phyloP scores from a whole-genome alignment of 768 basidiomycete species.

The Pleurotus citrinopileatus region DNA sequence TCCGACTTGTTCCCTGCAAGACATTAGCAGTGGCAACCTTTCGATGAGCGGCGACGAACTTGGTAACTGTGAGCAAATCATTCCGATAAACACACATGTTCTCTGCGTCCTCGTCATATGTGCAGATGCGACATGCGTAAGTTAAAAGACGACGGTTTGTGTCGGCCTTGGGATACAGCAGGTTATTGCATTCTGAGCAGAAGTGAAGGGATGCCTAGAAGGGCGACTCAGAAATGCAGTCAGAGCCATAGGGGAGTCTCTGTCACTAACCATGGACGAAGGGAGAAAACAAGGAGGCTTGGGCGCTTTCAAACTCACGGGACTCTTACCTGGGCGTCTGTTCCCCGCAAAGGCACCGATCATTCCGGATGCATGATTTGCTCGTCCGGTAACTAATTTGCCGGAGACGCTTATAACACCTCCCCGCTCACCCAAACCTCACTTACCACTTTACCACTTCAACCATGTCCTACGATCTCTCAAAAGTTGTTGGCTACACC shows the following conservation, averaged over 20 bases:
- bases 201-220: constrained; percentile 85
- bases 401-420: constrained; percentile 4
- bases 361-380: neutral
- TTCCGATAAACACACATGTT: constrained; percentile 93
- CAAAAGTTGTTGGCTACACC: constrained; percentile 62
- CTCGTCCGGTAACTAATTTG: neutral
- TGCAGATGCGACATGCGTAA: constrained; percentile 89
- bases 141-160: constrained; percentile 81
- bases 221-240: neutral
- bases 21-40: constrained; percentile 1
- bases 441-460: neutral
- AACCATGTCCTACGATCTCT: constrained; percentile 56
- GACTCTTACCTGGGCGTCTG: neutral
- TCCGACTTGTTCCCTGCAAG: constrained; percentile 83
- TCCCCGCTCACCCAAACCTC: neutral
- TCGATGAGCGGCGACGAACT: constrained; percentile 48
- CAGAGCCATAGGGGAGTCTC: neutral
- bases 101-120: constrained; percentile 79
- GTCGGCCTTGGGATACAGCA: constrained; percentile 92
- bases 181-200: constrained; percentile 93
- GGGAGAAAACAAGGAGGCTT: neutral
- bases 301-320: neutral
- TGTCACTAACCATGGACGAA: neutral
- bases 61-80: constrained; percentile 89
- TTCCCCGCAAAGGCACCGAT: constrained; percentile 5